These are phyloP conservation scores for Alternaria angustiovoidea DNA, from an alignment of 2,329 filamentous ascomycete genomes.

Conservation along the genomic window DNA sequence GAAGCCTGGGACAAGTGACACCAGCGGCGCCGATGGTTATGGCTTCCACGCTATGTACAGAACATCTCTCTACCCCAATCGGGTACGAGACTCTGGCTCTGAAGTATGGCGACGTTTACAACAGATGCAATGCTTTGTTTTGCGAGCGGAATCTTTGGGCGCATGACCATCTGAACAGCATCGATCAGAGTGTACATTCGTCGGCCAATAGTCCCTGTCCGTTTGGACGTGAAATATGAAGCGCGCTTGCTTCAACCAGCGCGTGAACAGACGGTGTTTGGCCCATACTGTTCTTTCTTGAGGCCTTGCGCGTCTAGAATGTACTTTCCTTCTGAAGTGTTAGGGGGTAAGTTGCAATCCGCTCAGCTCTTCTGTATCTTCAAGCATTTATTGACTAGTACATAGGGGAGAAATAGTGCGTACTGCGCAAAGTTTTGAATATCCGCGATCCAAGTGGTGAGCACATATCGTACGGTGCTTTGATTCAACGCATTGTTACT, in stretches of 20 bases:
- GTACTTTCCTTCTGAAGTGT: not conserved
- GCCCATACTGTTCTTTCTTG: not conserved
- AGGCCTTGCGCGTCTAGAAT: not conserved
- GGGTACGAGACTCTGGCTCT: not conserved
- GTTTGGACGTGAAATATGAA: not conserved
- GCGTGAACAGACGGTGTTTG: not conserved
- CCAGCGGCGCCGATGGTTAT: not conserved
- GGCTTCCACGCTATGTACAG: not conserved
- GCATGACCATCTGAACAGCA: conserved; percentile 9
- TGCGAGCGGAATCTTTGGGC: not conserved
- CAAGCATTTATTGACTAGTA: not conserved
- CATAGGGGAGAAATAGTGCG: not conserved
- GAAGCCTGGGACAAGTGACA: not conserved
- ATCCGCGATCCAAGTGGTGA: not conserved
- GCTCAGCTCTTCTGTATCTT: not conserved
- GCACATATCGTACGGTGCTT: not conserved
- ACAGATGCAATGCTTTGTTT: not conserved
- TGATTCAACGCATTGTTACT: not conserved
- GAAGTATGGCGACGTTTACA: conserved; percentile 5
- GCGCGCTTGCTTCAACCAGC: not conserved
- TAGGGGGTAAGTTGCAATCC: not conserved
- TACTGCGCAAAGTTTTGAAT: not conserved
- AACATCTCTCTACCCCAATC: not conserved
- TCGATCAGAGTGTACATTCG: not conserved
- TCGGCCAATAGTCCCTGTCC: not conserved